Conservation (phyloP, 2,329 filamentous ascomycete genomes). For the Corinectria fuckeliana region DNA sequence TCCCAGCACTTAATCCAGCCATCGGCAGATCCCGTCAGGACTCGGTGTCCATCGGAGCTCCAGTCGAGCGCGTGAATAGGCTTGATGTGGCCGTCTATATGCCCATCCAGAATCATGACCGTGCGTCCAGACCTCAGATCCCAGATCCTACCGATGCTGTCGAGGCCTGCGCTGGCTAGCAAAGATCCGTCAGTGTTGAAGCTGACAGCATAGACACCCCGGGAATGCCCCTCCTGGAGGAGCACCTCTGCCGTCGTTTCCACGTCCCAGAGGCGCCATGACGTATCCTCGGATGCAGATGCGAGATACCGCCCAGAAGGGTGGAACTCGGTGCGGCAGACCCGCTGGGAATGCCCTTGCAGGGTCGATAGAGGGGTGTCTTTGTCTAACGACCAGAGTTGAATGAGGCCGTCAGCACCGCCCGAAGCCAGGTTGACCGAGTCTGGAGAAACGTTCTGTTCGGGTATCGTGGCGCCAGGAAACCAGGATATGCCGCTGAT, state of each 20-base stretch:
- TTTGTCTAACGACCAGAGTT: slow-evolving; percentile 88
- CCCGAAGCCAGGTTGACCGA: slow-evolving; percentile 88
- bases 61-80: slow-evolving; percentile 95
- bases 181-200: slow-evolving; percentile 94
- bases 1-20: slow-evolving; percentile 99
- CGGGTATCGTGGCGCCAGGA: slow-evolving; percentile 78
- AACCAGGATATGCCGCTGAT: slow-evolving; percentile 92
- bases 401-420: slow-evolving; percentile 84
- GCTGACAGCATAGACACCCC: slow-evolving; percentile 87
- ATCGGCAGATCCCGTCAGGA: slow-evolving; percentile 90
- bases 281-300: slow-evolving; percentile 93
- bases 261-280: slow-evolving; percentile 96
- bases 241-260: slow-evolving; percentile 83
- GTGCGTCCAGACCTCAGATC: slow-evolving; percentile 91
- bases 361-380: slow-evolving; percentile 86
- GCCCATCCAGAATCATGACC: slow-evolving; percentile 92
- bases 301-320: slow-evolving; percentile 89
- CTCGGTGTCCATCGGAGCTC: slow-evolving; percentile 88
- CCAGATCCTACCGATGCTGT: slow-evolving; percentile 96
- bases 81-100: slow-evolving; percentile 80
- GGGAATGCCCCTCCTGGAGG: slow-evolving; percentile 91
- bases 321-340: slow-evolving; percentile 93
- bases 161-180: slow-evolving; percentile 87
- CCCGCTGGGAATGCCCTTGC: slow-evolving; percentile 82
- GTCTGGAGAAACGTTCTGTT: slow-evolving; percentile 72